Base-by-base conservation (phyloP, 352 stramenopile genomes). In the Globisporangium paddicum region DNA sequence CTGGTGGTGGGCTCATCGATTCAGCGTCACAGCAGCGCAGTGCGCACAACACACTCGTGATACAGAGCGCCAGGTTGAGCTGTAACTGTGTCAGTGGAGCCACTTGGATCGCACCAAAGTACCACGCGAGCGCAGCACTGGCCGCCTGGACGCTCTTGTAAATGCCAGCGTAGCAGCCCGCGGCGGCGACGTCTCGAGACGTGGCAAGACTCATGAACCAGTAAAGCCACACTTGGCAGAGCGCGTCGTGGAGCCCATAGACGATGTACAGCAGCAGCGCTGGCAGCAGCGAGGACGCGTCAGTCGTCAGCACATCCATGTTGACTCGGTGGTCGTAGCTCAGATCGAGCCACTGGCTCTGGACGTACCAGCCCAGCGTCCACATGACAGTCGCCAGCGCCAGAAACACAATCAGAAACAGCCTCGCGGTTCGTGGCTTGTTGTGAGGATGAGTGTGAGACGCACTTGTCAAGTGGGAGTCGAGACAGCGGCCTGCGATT, bases 161-260 rank as follows among this genome's bases (percentile, higher is more conserved):
- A 34, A 79, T 69, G 0, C 81, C 82, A 6, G 87, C 71, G 21
- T 82, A 77, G 46, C 80, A 72, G 18, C 69, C 69, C 5, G 63
- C 63, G 5, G 79, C 68, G 18, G 77, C 62, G 21, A 61, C 59
- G 32, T 74, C 71, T 25, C 64, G 63, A 1, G 59, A 67, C 4
- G 68, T 74, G 8, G 87, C 71, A 21, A 62, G 58, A 32, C 82
- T 79, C 52, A 96, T 75, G 47, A 89, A 72, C 85, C 87, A 96
- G 63, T 92, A 94, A 47, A 73, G 67, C 67, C 82, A 94, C 5
- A 89, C 75, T 42, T 95, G 82, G 48, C 88, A 86, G 46, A 89
- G 56, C 9, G 82, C 78, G 68, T 95, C 84, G 25, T 76, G 70
- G 55, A 87, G 81, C 0, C 85, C 87, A 64, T 87, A 95, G 38